Conservation (phyloP, 306 rosid genomes). For the Sicyos edulis region DNA sequence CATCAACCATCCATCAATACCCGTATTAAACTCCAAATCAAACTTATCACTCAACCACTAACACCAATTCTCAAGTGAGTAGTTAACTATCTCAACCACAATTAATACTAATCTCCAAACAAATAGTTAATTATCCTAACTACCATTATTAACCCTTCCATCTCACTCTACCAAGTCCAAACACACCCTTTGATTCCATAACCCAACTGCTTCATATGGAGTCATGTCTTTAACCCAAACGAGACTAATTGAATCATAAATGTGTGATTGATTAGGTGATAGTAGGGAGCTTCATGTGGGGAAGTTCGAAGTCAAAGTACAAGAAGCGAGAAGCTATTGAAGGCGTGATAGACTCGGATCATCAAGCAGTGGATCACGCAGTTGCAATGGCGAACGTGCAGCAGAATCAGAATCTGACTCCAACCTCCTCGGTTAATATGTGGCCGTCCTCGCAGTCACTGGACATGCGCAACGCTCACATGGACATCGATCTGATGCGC, state of each 20-base stretch:
- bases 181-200: neutral
- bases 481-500: slow-evolving; percentile 93
- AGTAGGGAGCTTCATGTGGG: slow-evolving; percentile 89
- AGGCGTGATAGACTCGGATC: slow-evolving; percentile 48
- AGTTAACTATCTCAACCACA: too few relatives aligned
- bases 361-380: slow-evolving; percentile 51
- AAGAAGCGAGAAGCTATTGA: slow-evolving; percentile 52
- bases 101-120: too few relatives aligned
- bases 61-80: too few relatives aligned
- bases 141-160: too few relatives aligned
- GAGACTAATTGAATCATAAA: neutral
- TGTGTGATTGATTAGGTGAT: slow-evolving; percentile 51
- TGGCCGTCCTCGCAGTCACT: slow-evolving; percentile 64
- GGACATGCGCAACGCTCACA: slow-evolving; percentile 80
- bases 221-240: neutral
- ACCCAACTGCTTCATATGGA: neutral
- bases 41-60: too few relatives aligned
- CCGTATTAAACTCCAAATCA: too few relatives aligned
- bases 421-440: slow-evolving; percentile 43
- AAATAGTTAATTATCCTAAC: too few relatives aligned
- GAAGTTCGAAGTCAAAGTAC: slow-evolving; percentile 57
- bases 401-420: slow-evolving; percentile 49
- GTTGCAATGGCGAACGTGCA: slow-evolving; percentile 36
- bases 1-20: too few relatives aligned
- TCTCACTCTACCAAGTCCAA: too few relatives aligned